These are phyloP conservation scores for Podospora comata DNA, from an alignment of 495 filamentous ascomycete genomes.

Conservation along the genomic window DNA sequence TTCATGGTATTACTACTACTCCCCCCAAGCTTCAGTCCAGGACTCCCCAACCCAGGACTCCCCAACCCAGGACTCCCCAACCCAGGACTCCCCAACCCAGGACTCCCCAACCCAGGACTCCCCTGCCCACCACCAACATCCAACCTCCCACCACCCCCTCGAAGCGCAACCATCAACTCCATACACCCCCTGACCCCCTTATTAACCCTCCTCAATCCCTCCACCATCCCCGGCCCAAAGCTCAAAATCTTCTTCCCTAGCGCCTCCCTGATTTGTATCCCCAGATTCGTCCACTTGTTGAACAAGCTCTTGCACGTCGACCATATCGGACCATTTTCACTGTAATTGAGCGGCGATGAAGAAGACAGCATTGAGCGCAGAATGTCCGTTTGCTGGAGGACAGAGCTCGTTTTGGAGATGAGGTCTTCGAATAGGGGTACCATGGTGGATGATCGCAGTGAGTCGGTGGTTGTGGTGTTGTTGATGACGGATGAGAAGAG, in stretches of 20 bases:
- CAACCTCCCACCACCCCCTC: neutral
- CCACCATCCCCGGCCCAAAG: constrained; percentile 60
- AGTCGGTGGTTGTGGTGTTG: constrained; percentile 38
- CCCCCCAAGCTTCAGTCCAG: neutral
- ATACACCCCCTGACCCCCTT: constrained; percentile 69
- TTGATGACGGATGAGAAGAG: constrained; percentile 53
- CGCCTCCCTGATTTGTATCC: constrained; percentile 61
- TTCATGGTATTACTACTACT: neutral
- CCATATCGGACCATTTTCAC: constrained; percentile 45
- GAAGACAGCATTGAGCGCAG: constrained; percentile 61
- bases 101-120: too few relatives aligned
- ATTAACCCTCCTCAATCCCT: constrained; percentile 69
- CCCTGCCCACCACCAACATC: neutral
- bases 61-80: too few relatives aligned
- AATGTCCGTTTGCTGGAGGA: constrained; percentile 57
- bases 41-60: neutral
- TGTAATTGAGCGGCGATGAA: constrained; percentile 48
- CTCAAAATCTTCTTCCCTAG: constrained; percentile 49
- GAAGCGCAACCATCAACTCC: constrained; percentile 52
- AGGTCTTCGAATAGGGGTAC: constrained; percentile 56
- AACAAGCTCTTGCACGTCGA: constrained; percentile 69
- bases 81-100: too few relatives aligned
- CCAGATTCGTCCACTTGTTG: constrained; percentile 66
- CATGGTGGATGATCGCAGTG: constrained; percentile 24
- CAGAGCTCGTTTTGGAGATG: constrained; percentile 55